Evolutionary conservation across 805 yeast genomes (phyloP).

Genomic region (Wickerhamomyces queroliae): DNA sequence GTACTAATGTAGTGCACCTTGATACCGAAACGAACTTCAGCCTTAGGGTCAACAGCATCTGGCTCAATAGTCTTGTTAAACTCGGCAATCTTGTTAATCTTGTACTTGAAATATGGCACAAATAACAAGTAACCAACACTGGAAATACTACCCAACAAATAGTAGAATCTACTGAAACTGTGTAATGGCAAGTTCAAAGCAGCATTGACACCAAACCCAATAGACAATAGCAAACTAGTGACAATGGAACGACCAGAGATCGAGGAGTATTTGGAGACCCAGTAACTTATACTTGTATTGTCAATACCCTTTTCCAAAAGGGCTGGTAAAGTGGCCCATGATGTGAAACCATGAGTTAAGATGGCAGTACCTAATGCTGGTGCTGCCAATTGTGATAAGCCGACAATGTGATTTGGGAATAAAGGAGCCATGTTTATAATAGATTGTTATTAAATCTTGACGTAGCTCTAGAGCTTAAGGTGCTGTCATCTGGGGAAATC

Average conservation of each 20-base stretch:
- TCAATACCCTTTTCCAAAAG: conserved; percentile 9
- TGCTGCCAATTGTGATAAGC: conserved; percentile 12
- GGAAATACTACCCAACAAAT: conserved; percentile 11
- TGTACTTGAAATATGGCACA: conserved; percentile 13
- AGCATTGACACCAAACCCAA: conserved; percentile 11
- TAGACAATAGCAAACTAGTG: conserved; percentile 6
- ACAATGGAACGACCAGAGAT: conserved; percentile 8
- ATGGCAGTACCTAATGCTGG: conserved; percentile 11
- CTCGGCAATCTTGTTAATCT: conserved; percentile 6
- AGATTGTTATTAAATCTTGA: too few species aligned
- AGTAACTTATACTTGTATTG: conserved; percentile 8
- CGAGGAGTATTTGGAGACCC: conserved; percentile 9
- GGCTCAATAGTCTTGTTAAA: conserved; percentile 2
- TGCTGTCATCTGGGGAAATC: background rate
- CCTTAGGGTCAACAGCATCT: conserved; percentile 8
- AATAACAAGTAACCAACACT: conserved; percentile 8
- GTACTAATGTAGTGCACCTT: conserved; percentile 9
- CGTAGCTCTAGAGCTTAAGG: background rate
- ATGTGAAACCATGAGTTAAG: conserved; percentile 8
- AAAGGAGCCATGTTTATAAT: background rate
- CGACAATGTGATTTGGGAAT: conserved; percentile 6
- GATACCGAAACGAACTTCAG: conserved; percentile 8
- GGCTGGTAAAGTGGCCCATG: conserved; percentile 15
- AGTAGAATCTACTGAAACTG: conserved; percentile 13
- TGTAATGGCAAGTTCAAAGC: conserved; percentile 9